Evolutionary conservation across 2,329 filamentous ascomycete genomes (phyloP).

Genomic region (Escovopsis sp.): DNA sequence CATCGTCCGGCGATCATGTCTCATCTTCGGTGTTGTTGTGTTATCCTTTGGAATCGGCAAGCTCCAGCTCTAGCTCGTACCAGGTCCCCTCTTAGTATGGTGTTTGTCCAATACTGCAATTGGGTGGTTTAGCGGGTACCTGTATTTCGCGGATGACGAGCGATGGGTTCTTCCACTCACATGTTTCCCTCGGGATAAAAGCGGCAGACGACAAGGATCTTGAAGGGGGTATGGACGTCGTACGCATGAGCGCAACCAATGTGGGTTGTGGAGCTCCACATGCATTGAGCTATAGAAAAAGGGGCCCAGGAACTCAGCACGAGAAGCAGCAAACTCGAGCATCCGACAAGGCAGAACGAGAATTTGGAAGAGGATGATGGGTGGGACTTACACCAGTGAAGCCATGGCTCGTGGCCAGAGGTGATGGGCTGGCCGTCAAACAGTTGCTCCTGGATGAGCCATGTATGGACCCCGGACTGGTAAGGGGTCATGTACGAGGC

Average conservation of each 20-base stretch:
- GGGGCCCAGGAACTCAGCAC: background rate
- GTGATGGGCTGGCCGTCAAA: conserved; percentile 17
- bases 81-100: conserved; percentile 7
- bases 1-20: no score
- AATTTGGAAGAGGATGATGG: background rate
- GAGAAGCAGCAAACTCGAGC: no score
- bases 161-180: conserved; percentile 11
- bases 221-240: conserved; percentile 17
- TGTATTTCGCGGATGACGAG: background rate
- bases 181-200: conserved; percentile 21
- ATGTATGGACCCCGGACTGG: conserved; percentile 15
- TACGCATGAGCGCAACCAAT: conserved; percentile 21
- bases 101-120: conserved; percentile 15
- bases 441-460: conserved; percentile 17
- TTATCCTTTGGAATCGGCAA: no score
- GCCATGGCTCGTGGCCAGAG: conserved; percentile 19
- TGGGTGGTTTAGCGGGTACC: background rate
- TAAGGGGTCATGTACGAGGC: conserved; percentile 15
- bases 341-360: background rate
- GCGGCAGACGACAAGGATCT: conserved; percentile 20
- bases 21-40: no score
- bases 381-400: conserved; percentile 20
- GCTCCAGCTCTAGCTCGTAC: no score
- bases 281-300: conserved; percentile 17
- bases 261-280: conserved; percentile 20